A percentile compares a stretch with the other conserved stretches of the same genome.
Evolutionary conservation across 352 stramenopile species (phyloP).

Genomic region (Pythium apleroticum): DNA sequence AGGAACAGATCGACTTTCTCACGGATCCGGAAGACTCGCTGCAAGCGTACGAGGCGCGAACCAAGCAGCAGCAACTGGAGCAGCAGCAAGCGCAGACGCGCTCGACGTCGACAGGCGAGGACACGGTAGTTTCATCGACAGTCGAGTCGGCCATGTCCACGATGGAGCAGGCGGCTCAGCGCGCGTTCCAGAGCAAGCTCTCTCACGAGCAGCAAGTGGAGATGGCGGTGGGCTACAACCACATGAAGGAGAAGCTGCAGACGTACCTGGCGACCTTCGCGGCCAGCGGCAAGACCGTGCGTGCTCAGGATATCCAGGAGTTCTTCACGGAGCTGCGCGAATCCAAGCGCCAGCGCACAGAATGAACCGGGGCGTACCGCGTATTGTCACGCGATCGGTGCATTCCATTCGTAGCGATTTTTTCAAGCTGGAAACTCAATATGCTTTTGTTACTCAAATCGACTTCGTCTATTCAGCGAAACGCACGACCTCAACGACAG

Average conservation of each 20-base stretch:
- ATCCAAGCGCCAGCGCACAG: constrained; percentile 52
- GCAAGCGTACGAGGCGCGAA: constrained; percentile 58
- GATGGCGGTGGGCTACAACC: constrained; percentile 66
- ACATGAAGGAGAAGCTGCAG: constrained; percentile 75
- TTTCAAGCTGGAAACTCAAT: constrained; percentile 21
- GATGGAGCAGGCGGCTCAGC: constrained; percentile 34
- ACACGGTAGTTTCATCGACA: not conserved
- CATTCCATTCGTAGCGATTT: not conserved
- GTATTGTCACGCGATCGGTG: no score
- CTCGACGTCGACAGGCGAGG: not conserved
- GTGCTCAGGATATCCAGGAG: constrained; percentile 63
- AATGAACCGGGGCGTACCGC: no score
- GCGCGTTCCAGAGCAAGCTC: constrained; percentile 53
- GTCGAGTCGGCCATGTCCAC: constrained; percentile 1
- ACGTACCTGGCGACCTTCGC: constrained; percentile 64
- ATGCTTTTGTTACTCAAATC: no score
- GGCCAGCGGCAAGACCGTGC: constrained; percentile 56
- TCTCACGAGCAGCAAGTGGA: constrained; percentile 76
- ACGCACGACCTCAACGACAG: constrained; percentile 53
- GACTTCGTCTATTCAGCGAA: constrained; percentile 24
- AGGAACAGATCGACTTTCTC: constrained; percentile 55
- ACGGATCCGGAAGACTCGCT: constrained; percentile 62
- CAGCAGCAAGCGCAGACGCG: not conserved
- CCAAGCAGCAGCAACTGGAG: constrained; percentile 30
- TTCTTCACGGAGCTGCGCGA: constrained; percentile 63